Conservation (phyloP, 2,329 filamentous ascomycete species). For the Calonectria montana region DNA sequence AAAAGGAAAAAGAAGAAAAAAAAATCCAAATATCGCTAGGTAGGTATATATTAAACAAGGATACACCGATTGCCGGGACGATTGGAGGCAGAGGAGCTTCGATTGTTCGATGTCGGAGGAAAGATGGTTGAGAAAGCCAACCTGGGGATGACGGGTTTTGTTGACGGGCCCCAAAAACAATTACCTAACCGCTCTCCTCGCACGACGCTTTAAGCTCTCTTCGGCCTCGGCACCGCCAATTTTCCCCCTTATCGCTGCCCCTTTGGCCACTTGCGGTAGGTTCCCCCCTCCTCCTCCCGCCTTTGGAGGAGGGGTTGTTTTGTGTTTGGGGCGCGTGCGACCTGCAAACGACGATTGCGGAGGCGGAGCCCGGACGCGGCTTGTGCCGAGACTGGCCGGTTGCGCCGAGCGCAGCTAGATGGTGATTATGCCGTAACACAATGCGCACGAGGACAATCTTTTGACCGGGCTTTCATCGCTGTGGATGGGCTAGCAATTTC, state of each 20-base stretch:
- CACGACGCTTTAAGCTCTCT: not conserved
- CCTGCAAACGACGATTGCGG: constrained; percentile 1
- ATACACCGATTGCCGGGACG: not conserved
- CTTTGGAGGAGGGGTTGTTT: constrained; percentile 1
- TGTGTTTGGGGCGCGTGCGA: constrained; percentile 1
- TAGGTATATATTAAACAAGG: not conserved
- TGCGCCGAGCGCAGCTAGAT: not conserved
- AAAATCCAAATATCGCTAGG: not conserved
- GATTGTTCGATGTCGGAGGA: constrained; percentile 8
- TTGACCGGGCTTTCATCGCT: too few relatives aligned
- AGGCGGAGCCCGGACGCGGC: constrained; percentile 1
- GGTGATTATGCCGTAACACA: not conserved
- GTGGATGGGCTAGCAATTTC: not conserved
- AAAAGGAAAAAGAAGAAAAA: not conserved
- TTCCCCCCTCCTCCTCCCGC: not conserved
- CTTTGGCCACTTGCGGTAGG: not conserved
- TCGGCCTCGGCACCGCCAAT: not conserved
- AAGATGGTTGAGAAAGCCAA: constrained; percentile 13
- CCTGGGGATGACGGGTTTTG: constrained; percentile 16
- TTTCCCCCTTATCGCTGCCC: not conserved
- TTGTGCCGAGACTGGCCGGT: constrained; percentile 19
- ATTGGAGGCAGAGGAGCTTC: not conserved
- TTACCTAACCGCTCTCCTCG: not conserved
- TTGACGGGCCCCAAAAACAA: constrained; percentile 10
- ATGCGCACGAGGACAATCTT: constrained; percentile 7